Percentiles rank a stretch among this genome's conserved stretches.
These are phyloP conservation scores for Chlamydomonas applanata DNA, from an alignment of 139 green algal genomes.

Conservation along the genomic window DNA sequence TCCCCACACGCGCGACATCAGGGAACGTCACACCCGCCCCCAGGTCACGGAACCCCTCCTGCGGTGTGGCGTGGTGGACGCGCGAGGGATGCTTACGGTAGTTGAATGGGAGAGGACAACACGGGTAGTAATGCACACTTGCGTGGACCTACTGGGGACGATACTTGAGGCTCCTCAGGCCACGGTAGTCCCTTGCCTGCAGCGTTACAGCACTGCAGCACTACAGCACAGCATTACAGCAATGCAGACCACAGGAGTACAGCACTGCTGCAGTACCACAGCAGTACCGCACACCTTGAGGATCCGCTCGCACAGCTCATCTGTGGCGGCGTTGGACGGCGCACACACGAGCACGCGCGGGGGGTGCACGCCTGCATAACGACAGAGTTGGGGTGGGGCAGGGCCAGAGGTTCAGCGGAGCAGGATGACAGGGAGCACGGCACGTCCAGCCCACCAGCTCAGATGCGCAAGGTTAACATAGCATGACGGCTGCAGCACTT, in stretches of 20 bases:
- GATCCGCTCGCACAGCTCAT: slow-evolving; percentile 91
- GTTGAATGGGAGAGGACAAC: neutral
- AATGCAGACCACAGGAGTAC: slow-evolving; percentile 59
- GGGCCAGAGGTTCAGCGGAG: too few relatives aligned
- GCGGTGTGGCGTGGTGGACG: neutral
- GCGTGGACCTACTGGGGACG: too few relatives aligned
- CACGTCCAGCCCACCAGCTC: too few relatives aligned
- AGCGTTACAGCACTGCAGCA: too few relatives aligned
- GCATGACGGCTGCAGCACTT: too few relatives aligned
- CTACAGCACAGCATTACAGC: neutral
- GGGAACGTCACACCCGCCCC: slow-evolving; percentile 28
- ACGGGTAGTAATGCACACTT: neutral
- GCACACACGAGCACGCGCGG: slow-evolving; percentile 89
- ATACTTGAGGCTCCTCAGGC: too few relatives aligned
- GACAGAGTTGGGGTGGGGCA: too few relatives aligned
- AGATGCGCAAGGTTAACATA: too few relatives aligned
- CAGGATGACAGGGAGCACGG: too few relatives aligned
- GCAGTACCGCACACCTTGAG: slow-evolving; percentile 66
- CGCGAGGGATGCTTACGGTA: neutral
- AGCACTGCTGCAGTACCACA: too few relatives aligned
- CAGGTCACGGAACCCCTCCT: slow-evolving; percentile 23
- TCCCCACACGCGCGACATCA: slow-evolving; percentile 72
- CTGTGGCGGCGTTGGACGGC: slow-evolving; percentile 90
- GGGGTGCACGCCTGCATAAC: neutral
- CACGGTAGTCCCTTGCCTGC: too few relatives aligned